Evolutionary conservation across 768 basidiomycete species (phyloP).

Genomic region (Hericium erinaceus): DNA sequence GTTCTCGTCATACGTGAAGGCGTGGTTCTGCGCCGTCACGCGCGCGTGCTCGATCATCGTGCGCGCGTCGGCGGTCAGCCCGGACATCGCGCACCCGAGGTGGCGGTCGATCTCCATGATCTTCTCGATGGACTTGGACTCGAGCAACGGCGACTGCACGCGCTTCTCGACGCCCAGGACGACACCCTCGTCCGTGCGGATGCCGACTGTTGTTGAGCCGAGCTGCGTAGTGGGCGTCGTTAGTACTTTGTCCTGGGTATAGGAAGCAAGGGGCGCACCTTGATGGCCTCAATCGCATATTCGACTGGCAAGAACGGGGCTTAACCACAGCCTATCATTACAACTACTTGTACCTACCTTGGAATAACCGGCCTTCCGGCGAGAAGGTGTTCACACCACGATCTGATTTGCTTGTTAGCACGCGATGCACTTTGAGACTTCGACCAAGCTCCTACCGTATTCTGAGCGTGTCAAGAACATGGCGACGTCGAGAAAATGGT

Average conservation of each 20-base stretch:
- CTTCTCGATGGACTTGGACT: slow-evolving; percentile 94
- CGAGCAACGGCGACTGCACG: slow-evolving; percentile 92
- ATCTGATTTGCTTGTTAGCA: slow-evolving; percentile 36
- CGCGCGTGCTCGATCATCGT: slow-evolving; percentile 99
- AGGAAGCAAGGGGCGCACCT: slow-evolving; percentile 39
- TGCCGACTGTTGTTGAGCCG: slow-evolving; percentile 95
- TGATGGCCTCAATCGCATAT: slow-evolving; percentile 99
- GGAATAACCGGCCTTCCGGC: slow-evolving; percentile 95
- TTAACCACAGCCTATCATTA: neutral
- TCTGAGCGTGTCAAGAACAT: slow-evolving; percentile 97
- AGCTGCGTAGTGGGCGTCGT: slow-evolving; percentile 42
- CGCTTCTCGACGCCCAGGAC: slow-evolving; percentile 97
- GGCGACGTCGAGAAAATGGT: slow-evolving; percentile 15
- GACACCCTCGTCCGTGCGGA: slow-evolving; percentile 83
- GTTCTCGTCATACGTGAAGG: slow-evolving; percentile 92
- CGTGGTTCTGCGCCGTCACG: slow-evolving; percentile 91
- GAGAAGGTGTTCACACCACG: slow-evolving; percentile 99
- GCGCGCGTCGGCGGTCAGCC: slow-evolving; percentile 92
- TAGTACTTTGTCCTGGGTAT: neutral
- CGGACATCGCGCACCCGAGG: slow-evolving; percentile 97
- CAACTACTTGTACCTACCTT: slow-evolving; percentile 55
- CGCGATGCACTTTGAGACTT: neutral
- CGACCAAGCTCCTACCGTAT: slow-evolving; percentile 48
- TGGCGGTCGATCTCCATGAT: slow-evolving; percentile 99
- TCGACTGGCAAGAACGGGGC: slow-evolving; percentile 55